Evolutionary conservation across 148 eudicot species (phyloP).

Genomic region (Bassia scoparia): DNA sequence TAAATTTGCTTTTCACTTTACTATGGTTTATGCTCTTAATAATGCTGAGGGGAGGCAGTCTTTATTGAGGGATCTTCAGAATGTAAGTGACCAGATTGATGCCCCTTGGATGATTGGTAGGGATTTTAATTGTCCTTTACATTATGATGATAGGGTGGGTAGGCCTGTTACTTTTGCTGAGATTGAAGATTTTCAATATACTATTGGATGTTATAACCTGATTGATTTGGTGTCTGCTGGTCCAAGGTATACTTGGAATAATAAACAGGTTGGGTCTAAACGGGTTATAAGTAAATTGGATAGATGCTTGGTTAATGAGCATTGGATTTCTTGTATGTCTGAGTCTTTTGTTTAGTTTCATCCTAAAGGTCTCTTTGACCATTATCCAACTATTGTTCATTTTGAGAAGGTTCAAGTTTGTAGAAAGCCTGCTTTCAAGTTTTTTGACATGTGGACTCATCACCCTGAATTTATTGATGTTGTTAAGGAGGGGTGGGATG

Average conservation of each 20-base stretch:
- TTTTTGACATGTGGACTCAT: neutral
- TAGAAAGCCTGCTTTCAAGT: neutral
- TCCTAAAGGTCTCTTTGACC: neutral
- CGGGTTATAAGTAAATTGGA: neutral
- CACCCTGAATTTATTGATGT: neutral
- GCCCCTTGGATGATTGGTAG: neutral
- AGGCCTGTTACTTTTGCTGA: slow-evolving; percentile 1
- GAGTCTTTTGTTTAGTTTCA: neutral
- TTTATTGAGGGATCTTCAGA: neutral
- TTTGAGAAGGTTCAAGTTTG: neutral
- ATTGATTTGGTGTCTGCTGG: neutral
- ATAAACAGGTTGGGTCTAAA: neutral
- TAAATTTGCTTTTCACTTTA: neutral
- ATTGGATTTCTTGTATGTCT: neutral
- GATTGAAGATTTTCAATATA: neutral
- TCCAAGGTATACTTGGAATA: neutral
- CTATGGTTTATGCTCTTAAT: neutral
- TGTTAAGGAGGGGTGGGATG: neutral
- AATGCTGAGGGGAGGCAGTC: slow-evolving; percentile 3
- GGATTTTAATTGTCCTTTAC: neutral
- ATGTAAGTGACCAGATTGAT: neutral
- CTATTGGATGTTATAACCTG: neutral
- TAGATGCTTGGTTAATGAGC: neutral
- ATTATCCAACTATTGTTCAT: neutral
- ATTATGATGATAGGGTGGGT: slow-evolving; percentile 1